A percentile compares a stretch with the other conserved stretches of the same genome.
Evolutionary conservation across 2,329 filamentous ascomycete species (phyloP).

Genomic region (Pseudovirgaria hyperparasitica): DNA sequence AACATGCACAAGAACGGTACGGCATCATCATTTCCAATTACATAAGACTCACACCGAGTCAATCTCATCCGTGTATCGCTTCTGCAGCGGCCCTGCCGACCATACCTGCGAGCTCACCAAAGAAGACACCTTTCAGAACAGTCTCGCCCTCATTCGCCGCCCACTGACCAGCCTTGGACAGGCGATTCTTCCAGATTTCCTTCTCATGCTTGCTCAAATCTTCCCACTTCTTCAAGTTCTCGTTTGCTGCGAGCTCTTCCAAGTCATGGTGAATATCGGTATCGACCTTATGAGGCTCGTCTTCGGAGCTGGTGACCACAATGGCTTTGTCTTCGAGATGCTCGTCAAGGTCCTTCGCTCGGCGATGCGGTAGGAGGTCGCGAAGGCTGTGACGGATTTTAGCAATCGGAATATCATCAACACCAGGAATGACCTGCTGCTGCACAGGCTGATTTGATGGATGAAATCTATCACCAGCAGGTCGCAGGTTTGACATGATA

Average conservation of each 20-base stretch:
- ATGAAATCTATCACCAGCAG: neutral
- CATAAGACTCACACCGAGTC: too few species aligned
- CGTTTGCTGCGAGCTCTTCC: constrained; percentile 24
- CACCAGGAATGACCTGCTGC: too few species aligned
- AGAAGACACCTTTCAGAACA: constrained; percentile 65
- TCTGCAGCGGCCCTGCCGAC: too few species aligned
- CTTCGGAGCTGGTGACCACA: constrained; percentile 20
- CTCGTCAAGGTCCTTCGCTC: constrained; percentile 7
- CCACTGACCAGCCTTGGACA: constrained; percentile 65
- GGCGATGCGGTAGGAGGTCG: constrained; percentile 18
- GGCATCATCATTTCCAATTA: too few species aligned
- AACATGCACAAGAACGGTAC: too few species aligned
- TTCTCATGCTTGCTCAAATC: constrained; percentile 52
- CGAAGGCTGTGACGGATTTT: constrained; percentile 17
- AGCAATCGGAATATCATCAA: constrained; percentile 13
- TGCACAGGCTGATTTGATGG: too few species aligned
- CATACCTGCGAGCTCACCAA: constrained; percentile 56
- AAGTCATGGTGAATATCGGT: constrained; percentile 25
- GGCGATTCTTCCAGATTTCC: constrained; percentile 53
- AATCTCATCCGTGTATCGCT: too few species aligned
- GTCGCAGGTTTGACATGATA: too few species aligned
- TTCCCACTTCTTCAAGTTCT: constrained; percentile 49
- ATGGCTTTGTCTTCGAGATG: constrained; percentile 22
- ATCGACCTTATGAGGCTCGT: constrained; percentile 21
- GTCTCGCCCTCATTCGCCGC: constrained; percentile 64